Percentiles rank a stretch among this genome's conserved stretches.
These are phyloP conservation scores for Zoysia pacifica DNA, from an alignment of 176 grass and related monocot genomes.

Conservation along the genomic window DNA sequence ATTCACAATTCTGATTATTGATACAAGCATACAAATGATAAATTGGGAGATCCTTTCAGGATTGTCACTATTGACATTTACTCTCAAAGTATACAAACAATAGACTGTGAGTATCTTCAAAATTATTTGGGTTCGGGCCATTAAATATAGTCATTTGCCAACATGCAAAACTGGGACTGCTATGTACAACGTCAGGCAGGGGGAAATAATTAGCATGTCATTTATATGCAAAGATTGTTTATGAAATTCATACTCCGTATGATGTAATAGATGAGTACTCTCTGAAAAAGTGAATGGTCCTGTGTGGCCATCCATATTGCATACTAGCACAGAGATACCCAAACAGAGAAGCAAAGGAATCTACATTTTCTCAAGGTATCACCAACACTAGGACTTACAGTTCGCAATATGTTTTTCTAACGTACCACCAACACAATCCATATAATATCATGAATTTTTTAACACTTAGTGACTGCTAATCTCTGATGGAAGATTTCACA, in stretches of 20 bases:
- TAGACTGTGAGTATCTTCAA: too few relatives aligned
- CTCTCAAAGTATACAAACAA: background rate
- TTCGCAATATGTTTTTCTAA: background rate
- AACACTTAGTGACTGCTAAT: background rate
- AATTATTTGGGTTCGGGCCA: background rate
- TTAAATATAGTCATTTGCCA: slow-evolving; percentile 6
- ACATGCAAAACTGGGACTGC: background rate
- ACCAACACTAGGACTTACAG: background rate
- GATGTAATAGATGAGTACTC: too few relatives aligned
- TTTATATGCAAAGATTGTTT: too few relatives aligned
- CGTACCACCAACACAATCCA: background rate
- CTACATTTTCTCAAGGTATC: background rate
- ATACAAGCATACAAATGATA: background rate
- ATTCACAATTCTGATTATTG: slow-evolving; percentile 3
- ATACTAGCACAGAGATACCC: background rate
- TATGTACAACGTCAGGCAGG: too few relatives aligned
- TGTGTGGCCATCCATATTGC: background rate
- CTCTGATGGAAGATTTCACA: background rate
- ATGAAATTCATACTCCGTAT: too few relatives aligned
- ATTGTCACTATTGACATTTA: background rate
- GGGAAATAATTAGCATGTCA: too few relatives aligned
- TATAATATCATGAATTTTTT: background rate
- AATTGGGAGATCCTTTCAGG: background rate
- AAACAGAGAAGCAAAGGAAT: background rate
- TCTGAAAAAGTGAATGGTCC: too few relatives aligned